Conservation (phyloP, 23 red algal genomes). For the Chondrus crispus region DNA sequence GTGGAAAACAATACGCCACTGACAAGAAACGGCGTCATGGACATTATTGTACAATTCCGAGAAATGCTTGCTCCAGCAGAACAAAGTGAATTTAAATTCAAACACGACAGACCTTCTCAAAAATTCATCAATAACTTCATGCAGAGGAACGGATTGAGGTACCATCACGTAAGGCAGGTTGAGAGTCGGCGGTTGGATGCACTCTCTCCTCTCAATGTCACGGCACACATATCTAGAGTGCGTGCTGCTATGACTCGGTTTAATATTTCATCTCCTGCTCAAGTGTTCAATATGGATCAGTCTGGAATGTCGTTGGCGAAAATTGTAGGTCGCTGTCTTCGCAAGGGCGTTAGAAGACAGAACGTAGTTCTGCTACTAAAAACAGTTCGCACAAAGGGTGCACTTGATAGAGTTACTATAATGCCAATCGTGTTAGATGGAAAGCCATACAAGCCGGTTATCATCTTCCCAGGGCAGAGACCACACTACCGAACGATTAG, state of each 20-base stretch:
- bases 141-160: not conserved
- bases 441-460: conserved; percentile 1
- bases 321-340: not conserved
- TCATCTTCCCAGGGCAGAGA: not conserved
- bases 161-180: not conserved
- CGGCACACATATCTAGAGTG: not conserved
- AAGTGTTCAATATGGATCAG: not conserved
- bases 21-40: not conserved
- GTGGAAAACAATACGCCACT: not conserved
- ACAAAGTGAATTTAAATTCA: not conserved
- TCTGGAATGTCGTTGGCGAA: not conserved
- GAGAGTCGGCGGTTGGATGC: not conserved
- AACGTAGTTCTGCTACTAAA: not conserved
- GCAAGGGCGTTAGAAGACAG: not conserved
- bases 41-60: not conserved
- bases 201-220: not conserved
- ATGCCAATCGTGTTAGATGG: conserved; percentile 10
- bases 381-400: not conserved
- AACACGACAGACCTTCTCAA: not conserved
- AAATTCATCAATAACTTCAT: not conserved
- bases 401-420: not conserved
- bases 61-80: not conserved
- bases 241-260: not conserved
- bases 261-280: not conserved
- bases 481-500: not conserved